Evolutionary conservation across 2,329 filamentous ascomycete species (phyloP), one percentile per base, ranked within the genome.

Genomic region (Aspergillus japonicus): DNA sequence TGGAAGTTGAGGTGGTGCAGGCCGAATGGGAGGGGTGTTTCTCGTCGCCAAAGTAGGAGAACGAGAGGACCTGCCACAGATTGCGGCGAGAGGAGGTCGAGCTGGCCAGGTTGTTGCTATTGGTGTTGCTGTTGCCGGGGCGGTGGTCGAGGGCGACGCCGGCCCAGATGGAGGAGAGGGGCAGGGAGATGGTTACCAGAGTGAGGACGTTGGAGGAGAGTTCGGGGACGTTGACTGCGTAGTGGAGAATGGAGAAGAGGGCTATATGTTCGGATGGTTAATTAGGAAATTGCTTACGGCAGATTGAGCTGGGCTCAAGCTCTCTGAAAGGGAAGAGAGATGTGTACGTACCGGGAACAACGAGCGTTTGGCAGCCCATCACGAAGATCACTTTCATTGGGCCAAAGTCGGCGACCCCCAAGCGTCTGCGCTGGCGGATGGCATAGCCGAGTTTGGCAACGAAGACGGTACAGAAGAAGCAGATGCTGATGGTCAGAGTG

Each of bases 101-200:
- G 19, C 47, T 54, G 16, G 54, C 63, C 14, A 35, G 14, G 10
- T 55, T 47, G 33, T 66, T 61, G 12, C 71, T 70, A 26, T 76
- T 66, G 21, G 71, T 72, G 19, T 75, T 72, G 7, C 78, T 73
- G 12, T 87, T 89, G 64, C 90, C 81, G 19, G 85, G 83, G 14
- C 52, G 39, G 31, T 67, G 60, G 14, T 72, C 70, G 23, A 77
- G 67, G 19, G 72, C 71, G 21, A 76, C 73, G 5, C 78, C 74
- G 14, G 87, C 87, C 88, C 88, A 90, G 64, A 90, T 81, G 19
- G 86, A 84, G 14, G 86, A 88, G 11, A 90, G 78, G 1, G 88
- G 88, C 16, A 90, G 81, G 62, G 85, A 86, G 61, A 89, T 80
- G 59, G 83, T 83, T 39, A 87, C 83, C 21, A 86, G 73, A 16